Base-by-base conservation (phyloP, 2,329 filamentous ascomycete genomes). In the Knoxdaviesia proteae region DNA sequence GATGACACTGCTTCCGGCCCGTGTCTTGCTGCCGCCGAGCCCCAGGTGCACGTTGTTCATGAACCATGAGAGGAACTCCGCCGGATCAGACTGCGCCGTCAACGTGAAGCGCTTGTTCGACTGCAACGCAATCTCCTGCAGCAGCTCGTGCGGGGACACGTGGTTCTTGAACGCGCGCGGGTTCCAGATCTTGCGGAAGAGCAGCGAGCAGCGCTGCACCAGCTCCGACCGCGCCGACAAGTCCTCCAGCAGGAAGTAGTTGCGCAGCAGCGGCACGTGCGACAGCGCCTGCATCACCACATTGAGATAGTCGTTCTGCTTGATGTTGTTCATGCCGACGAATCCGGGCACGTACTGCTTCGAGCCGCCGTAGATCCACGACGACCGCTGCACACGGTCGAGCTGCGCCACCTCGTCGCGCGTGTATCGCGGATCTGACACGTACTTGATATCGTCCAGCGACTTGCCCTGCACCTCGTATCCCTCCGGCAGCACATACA, bases 261-360 rank as follows among this genome's bases (percentile, higher is more conserved):
- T 94, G 34, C 90, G 77, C 50, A 98, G 65, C 4, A 90, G 88
- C 20, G 77, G 67, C 31, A 96, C 84, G 59, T 98, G 90, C 3
- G 88, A 79, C 35, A 98, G 69, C 6, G 87, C 80, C 59, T 98
- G 90, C 40, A 93, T 80, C 3, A 94, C 74, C 31, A 94, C 88
- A 56, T 98, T 98, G 55, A 96, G 71, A 62, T 98, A 98, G 64
- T 98, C 90, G 62, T 98, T 98, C 45, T 90, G 84, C 61, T 98
- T 98, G 68, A 98, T 94, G 62, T 98, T 98, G 69, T 98, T 98
- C 83, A 98, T 92, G 50, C 90, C 90, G 47, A 98, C 84, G 56
- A 87, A 98, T 5, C 90, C 88, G 20, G 90, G 90, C 49, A 79
- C 79, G 61, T 98, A 98, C 56, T 81, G 76, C 59, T 80, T 83